These are phyloP conservation scores for Ganoderma resinaceum DNA, from an alignment of 1,284 basidiomycete genomes.

Conservation along the genomic window DNA sequence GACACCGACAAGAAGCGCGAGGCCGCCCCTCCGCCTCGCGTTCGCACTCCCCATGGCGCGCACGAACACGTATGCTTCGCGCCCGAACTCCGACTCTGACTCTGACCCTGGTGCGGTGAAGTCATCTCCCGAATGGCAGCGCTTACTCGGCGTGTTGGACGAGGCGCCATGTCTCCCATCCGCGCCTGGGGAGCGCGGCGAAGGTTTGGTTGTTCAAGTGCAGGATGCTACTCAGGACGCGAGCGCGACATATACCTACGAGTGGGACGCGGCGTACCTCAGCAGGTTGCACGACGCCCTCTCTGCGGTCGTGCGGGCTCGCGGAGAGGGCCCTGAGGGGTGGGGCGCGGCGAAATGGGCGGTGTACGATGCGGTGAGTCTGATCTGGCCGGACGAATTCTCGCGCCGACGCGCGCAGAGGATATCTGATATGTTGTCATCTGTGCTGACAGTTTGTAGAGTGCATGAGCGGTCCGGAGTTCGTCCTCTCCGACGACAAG, in stretches of 20 bases:
- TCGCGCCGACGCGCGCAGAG: no score
- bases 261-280: background rate
- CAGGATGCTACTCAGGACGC: background rate
- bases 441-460: background rate
- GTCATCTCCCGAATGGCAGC: background rate
- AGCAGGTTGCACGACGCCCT: background rate
- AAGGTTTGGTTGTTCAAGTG: background rate
- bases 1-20: conserved; percentile 14
- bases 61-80: background rate
- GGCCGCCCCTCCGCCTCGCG: conserved; percentile 2
- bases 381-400: no score
- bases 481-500: background rate
- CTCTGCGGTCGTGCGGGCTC: background rate
- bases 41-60: background rate
- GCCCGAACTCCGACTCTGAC: background rate
- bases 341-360: conserved; percentile 7
- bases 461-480: background rate
- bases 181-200: background rate
- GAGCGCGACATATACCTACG: background rate
- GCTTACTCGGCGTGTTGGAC: background rate
- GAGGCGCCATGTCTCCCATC: conserved; percentile 11
- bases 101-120: background rate
- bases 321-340: background rate
- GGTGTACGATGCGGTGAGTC: conserved; percentile 16
- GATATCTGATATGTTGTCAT: background rate